Evolutionary conservation across 352 stramenopile species (phyloP).

Genomic region (Phytophthora palmivora): DNA sequence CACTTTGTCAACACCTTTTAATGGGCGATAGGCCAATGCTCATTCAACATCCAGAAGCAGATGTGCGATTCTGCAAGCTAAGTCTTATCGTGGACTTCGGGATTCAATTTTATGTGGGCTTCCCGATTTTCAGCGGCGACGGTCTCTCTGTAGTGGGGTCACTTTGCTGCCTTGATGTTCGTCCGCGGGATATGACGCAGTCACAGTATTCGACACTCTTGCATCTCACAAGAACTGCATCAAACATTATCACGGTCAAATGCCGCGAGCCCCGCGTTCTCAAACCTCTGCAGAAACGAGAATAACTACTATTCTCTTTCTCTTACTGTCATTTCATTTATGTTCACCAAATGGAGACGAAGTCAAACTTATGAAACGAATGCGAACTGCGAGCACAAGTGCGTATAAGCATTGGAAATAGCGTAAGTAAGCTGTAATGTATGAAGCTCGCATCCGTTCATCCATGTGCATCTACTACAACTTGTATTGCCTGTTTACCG

Average conservation of each 20-base stretch:
- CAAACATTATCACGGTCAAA: constrained; percentile 20
- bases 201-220: constrained; percentile 41
- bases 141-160: constrained; percentile 34
- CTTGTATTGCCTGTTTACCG: no score
- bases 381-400: no score
- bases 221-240: constrained; percentile 31
- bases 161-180: constrained; percentile 34
- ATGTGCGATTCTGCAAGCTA: constrained; percentile 57
- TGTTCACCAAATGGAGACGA: no score
- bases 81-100: constrained; percentile 36
- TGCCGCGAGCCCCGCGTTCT: constrained; percentile 2
- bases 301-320: not conserved
- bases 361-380: no score
- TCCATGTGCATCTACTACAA: no score
- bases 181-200: constrained; percentile 33
- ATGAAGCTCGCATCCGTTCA: no score
- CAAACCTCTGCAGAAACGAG: constrained; percentile 7
- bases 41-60: constrained; percentile 55
- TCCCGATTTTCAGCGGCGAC: constrained; percentile 40
- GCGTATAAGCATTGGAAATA: no score
- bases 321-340: no score
- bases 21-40: constrained; percentile 59
- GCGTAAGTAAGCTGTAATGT: no score
- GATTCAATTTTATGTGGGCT: constrained; percentile 62
- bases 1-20: constrained; percentile 57